These are phyloP conservation scores for Saccharomyces paradoxus DNA, from an alignment of 805 yeast species.

Conservation along the genomic window DNA sequence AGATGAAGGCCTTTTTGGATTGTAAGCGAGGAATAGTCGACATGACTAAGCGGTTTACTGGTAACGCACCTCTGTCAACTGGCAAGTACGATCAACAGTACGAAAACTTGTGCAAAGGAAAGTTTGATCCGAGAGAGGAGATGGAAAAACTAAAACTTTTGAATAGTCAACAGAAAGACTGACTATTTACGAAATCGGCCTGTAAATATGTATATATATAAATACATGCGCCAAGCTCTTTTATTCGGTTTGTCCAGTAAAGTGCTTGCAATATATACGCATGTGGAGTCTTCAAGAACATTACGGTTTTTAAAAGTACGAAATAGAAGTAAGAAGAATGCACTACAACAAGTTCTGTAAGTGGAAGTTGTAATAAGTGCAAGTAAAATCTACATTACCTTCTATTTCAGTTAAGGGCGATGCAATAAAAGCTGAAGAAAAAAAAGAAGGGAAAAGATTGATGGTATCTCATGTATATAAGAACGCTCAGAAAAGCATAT, in stretches of 20 bases:
- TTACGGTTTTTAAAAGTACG: no score
- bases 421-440: background rate
- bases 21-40: conserved; percentile 89
- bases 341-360: background rate
- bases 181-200: background rate
- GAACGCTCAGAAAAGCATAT: background rate
- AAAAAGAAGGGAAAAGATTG: background rate
- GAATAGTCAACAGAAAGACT: conserved; percentile 42
- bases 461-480: background rate
- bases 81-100: conserved; percentile 89
- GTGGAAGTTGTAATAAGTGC: background rate
- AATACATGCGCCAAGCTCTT: background rate
- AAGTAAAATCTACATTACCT: background rate
- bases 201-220: background rate
- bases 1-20: conserved; percentile 76
- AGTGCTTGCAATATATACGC: background rate
- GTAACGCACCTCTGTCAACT: conserved; percentile 87
- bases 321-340: background rate
- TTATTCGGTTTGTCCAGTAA: background rate
- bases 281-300: background rate
- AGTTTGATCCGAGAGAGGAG: conserved; percentile 77
- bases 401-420: background rate
- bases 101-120: conserved; percentile 68
- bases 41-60: conserved; percentile 83
- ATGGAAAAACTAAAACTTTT: conserved; percentile 59